Conservation (phyloP, 768 basidiomycete genomes). For the Russula sp. region DNA sequence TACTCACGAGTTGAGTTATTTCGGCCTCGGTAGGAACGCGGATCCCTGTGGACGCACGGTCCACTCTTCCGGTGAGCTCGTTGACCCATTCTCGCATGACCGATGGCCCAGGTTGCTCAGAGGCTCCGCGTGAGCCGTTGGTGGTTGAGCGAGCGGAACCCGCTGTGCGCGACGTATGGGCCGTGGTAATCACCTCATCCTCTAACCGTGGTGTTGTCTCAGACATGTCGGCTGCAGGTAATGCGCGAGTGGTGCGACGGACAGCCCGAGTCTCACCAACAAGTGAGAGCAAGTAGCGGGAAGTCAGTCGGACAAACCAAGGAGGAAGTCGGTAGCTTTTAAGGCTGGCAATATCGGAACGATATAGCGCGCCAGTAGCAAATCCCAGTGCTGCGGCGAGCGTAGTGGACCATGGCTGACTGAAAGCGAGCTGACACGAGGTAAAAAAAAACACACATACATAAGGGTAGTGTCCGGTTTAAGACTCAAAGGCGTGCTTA, state of each 20-base stretch:
- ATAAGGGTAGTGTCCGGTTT: not conserved
- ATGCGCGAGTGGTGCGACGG: conserved; percentile 38
- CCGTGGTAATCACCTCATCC: conserved; percentile 62
- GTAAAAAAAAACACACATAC: not conserved
- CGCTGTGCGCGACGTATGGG: conserved; percentile 34
- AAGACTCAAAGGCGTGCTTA: conserved; percentile 30
- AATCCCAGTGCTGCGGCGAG: conserved; percentile 60
- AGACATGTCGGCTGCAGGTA: conserved; percentile 5
- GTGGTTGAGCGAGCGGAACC: conserved; percentile 20
- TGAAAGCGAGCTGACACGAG: conserved; percentile 54
- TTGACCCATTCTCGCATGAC: conserved; percentile 77
- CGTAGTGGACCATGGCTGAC: conserved; percentile 60
- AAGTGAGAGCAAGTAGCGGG: conserved; percentile 56
- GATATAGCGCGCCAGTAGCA: conserved; percentile 69
- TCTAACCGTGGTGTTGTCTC: conserved; percentile 31
- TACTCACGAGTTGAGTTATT: conserved; percentile 62
- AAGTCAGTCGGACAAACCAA: conserved; percentile 47
- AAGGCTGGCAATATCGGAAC: conserved; percentile 72
- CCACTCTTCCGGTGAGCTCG: conserved; percentile 63
- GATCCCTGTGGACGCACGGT: conserved; percentile 49
- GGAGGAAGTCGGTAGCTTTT: conserved; percentile 76
- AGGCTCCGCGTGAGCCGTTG: not conserved
- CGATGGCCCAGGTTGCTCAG: conserved; percentile 30
- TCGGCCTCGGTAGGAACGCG: conserved; percentile 72
- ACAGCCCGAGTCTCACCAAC: conserved; percentile 65